Base-by-base conservation (phyloP, 2,329 filamentous ascomycete genomes). In the Clonostachys rosea region DNA sequence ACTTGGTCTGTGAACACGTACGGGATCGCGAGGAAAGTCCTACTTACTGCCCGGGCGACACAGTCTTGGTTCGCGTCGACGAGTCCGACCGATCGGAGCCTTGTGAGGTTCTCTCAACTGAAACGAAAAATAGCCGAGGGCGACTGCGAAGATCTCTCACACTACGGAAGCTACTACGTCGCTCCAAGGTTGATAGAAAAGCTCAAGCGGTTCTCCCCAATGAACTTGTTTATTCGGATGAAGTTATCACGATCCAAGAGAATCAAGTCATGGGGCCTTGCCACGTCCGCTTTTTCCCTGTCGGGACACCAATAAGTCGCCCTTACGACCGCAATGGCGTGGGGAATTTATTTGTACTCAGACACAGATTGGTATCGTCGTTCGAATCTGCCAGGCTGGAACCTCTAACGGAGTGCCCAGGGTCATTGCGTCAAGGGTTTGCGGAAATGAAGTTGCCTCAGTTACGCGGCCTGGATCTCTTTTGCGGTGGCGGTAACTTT, bases 401-500 rank as follows among this genome's bases (percentile, higher is more conserved):
- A 0, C 68, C 73, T 1, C 58, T 80, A 0, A 43, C 56, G 2
- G 34, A 59, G 1, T 58, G 61, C 18, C 71, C 68, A 1, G 14
- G 13, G 14, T 41, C 37, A 5, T 52, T 86, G 3, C 70, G 66
- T 0, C 76, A 87, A 61, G 83, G 82, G 0, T 79, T 79, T 40
- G 76, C 79, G 0, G 43, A 47, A 0, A 53, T 50, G 2, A 34
- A 49, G 6, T 49, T 59, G 48, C 49, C 58, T 16, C 72, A 71
- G 49, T 68, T 88, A 9, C 69, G 68, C 6, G 86, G 84, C 0
- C 65, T 92, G 5, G 87, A 90, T 52, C 67, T 94, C 0, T 95
- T 89, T 56, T 89, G 85, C 53, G 89, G 89, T 1, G 84, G 86
- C 16, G 89, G 89, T 0, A 90, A 85, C 45, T 82, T 94, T 45